Evolutionary conservation across 306 rosid species (phyloP), one percentile per base, ranked within the genome.

Genomic region (Cyamopsis tetragonoloba): DNA sequence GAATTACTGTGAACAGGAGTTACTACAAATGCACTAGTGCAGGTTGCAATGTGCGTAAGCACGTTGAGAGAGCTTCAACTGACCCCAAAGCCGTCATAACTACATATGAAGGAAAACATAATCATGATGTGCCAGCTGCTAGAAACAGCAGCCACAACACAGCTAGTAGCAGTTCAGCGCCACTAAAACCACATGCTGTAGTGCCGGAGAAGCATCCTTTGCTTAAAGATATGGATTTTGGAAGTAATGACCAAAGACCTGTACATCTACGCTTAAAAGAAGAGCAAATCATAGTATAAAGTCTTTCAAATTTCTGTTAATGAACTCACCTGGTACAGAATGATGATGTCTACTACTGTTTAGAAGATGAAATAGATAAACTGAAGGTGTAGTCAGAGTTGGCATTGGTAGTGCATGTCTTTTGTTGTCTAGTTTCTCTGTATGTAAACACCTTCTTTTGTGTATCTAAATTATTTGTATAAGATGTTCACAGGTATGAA

Each of bases 11-110:
- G 60, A 42, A 54, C 91, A 93, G 98, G 95, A 93, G 97, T 80
- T 93, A 93, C 57, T 93, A 93, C 87, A 93, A 90, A 81, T 93
- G 98, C 82, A 93, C 98, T 13, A 76, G 72, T 65, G 68, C 83
- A 5, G 97, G 98, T 18, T 93, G 98, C 85, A 89, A 86, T 13
- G 98, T 93, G 64, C 97, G 98, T 2, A 93, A 93, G 71, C 98
- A 93, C 51, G 96, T 93, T 3, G 98, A 93, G 82, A 88, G 98
- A 77, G 95, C 98, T 64, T 83, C 97, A 22, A 84, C 90, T 0
- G 98, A 93, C 58, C 76, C 96, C 6, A 89, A 93, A 74, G 97
- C 98, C 34, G 98, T 93, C 47, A 78, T 93, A 58, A 93, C 97
- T 3, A 81, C 97, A 1, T 89, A 93, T 3, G 98, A 93, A 67